Conservation (phyloP, 148 eudicot species). For the Cornus kousa region DNA sequence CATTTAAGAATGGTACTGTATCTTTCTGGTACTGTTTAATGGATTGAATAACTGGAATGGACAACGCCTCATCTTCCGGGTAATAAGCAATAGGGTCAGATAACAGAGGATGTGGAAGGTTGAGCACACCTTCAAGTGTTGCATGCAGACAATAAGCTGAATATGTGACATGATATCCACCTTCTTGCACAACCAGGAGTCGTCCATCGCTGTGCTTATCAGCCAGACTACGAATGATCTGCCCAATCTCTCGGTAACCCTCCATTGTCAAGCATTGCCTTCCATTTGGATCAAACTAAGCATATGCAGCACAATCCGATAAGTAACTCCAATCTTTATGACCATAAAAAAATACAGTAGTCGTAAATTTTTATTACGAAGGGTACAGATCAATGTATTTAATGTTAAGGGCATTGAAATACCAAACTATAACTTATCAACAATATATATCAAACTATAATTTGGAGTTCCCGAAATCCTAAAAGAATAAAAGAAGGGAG, state of each 20-base stretch:
- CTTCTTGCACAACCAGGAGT: constrained; percentile 85
- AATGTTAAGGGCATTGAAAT: too few species aligned
- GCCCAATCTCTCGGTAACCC: constrained; percentile 69
- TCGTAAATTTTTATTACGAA: too few species aligned
- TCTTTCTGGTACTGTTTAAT: constrained; percentile 45
- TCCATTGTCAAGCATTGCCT: constrained; percentile 98
- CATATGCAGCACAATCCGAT: neutral
- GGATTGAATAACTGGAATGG: constrained; percentile 40
- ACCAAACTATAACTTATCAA: too few species aligned
- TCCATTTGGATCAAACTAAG: constrained; percentile 97
- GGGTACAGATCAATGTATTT: too few species aligned
- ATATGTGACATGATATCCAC: constrained; percentile 90
- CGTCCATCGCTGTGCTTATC: constrained; percentile 58
- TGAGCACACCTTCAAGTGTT: constrained; percentile 78
- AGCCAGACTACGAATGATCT: constrained; percentile 52
- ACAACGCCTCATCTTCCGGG: constrained; percentile 67
- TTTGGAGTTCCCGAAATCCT: neutral
- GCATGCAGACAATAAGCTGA: constrained; percentile 96
- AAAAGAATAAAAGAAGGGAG: too few species aligned
- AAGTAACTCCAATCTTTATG: neutral
- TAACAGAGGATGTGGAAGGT: constrained; percentile 48
- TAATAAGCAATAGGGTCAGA: constrained; percentile 80
- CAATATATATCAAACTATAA: too few species aligned
- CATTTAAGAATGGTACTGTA: constrained; percentile 43
- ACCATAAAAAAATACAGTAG: neutral